Percentiles rank a stretch among this genome's conserved stretches.
These are phyloP conservation scores for Suhomyces kunorum DNA, from an alignment of 1,139 yeast species.

Conservation along the genomic window DNA sequence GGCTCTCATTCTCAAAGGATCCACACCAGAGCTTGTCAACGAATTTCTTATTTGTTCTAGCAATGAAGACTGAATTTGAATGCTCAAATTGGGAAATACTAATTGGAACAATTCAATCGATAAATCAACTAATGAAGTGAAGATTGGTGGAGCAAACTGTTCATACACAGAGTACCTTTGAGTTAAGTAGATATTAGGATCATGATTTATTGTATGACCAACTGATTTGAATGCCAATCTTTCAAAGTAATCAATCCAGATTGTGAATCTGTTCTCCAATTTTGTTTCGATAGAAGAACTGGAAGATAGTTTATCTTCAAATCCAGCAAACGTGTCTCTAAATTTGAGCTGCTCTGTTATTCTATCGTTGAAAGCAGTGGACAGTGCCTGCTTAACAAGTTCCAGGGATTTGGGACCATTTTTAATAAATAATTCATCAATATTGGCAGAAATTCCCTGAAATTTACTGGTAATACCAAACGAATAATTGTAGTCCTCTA, in stretches of 20 bases:
- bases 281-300: conserved; percentile 10
- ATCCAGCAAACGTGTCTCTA: conserved; percentile 7
- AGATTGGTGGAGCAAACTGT: conserved; percentile 32
- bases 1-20: conserved; percentile 47
- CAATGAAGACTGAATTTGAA: conserved; percentile 81
- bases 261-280: conserved; percentile 8
- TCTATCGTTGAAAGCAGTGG: conserved; percentile 2
- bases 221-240: conserved; percentile 25
- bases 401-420: conserved; percentile 1
- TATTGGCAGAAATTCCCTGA: conserved; percentile 19
- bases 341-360: conserved; percentile 9
- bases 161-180: conserved; percentile 30
- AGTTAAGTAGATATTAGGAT: conserved; percentile 34
- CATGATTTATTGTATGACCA: conserved; percentile 35
- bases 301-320: not conserved
- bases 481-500: conserved; percentile 38
- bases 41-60: conserved; percentile 75
- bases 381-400: not conserved
- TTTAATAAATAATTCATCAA: conserved; percentile 31
- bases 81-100: conserved; percentile 71
- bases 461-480: conserved; percentile 46
- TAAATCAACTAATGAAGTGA: conserved; percentile 66
- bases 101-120: conserved; percentile 76
- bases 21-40: conserved; percentile 30
- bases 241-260: conserved; percentile 42